phyloP scores from a whole-genome alignment of 345 rosid species.

The Draba incana region DNA sequence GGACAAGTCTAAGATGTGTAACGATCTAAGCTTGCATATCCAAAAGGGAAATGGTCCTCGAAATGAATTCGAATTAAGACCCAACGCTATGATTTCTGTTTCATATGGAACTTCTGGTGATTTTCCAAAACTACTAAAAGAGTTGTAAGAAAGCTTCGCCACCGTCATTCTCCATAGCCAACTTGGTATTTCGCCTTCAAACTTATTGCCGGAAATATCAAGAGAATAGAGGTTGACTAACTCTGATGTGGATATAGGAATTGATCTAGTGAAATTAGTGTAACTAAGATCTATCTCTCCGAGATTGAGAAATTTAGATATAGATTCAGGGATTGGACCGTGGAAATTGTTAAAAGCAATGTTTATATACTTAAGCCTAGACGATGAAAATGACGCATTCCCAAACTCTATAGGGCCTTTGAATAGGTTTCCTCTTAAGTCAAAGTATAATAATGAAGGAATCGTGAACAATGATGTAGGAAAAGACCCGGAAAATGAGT shows the following conservation, averaged over 20 bases:
- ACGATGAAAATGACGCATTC: not conserved
- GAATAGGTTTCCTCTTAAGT: not conserved
- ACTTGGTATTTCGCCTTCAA: constrained; percentile 5
- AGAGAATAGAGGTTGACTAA: not conserved
- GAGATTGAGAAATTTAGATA: not conserved
- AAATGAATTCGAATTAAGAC: constrained; percentile 8
- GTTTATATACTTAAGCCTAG: not conserved
- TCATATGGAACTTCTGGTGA: not conserved
- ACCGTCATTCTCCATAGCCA: not conserved
- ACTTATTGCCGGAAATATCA: not conserved
- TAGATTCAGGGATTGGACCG: constrained; percentile 22
- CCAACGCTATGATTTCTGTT: not conserved
- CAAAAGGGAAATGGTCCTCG: constrained; percentile 40
- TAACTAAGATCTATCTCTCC: too few relatives aligned
- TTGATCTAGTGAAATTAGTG: too few relatives aligned
- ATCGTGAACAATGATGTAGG: constrained; percentile 1
- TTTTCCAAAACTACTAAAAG: constrained; percentile 2
- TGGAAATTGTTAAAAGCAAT: not conserved
- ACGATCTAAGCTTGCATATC: constrained; percentile 38
- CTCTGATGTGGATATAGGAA: too few relatives aligned
- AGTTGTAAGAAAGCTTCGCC: not conserved
- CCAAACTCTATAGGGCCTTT: constrained; percentile 9
- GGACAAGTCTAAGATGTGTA: constrained; percentile 28
- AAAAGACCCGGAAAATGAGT: constrained; percentile 2
- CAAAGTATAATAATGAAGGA: not conserved